phyloP scores from a whole-genome alignment of 768 basidiomycete genomes.

The Podaxis sp. region DNA sequence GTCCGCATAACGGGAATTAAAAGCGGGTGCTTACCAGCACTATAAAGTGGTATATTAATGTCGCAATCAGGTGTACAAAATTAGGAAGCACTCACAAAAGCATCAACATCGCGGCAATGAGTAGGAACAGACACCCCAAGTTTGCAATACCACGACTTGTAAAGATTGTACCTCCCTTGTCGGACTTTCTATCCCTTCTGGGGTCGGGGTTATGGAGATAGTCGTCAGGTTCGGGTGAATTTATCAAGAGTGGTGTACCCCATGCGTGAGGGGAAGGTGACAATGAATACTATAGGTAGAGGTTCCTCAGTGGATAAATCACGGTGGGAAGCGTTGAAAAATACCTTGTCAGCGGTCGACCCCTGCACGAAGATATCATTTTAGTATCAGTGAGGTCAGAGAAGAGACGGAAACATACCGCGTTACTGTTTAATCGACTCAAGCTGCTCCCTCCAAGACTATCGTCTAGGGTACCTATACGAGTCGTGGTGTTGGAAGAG shows the following conservation, averaged over 20 bases:
- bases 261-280: constrained; percentile 47
- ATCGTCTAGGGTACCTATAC: neutral
- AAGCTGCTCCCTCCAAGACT: neutral
- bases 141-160: constrained; percentile 63
- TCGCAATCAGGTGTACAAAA: neutral
- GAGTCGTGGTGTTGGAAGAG: neutral
- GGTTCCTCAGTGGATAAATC: neutral
- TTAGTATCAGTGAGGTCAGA: neutral
- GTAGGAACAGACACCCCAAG: constrained; percentile 58
- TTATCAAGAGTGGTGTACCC: constrained; percentile 36
- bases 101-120: constrained; percentile 41
- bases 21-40: constrained; percentile 30
- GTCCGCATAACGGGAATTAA: too few relatives aligned
- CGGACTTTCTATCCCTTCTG: constrained; percentile 45
- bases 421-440: neutral
- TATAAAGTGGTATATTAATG: constrained; percentile 12
- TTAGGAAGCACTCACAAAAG: constrained; percentile 46
- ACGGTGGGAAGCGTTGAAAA: too few relatives aligned
- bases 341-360: constrained; percentile 8
- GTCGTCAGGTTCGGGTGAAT: constrained; percentile 55
- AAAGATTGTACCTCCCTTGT: constrained; percentile 53
- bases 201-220: constrained; percentile 63
- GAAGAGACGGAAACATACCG: neutral
- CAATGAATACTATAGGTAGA: constrained; percentile 30
- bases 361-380: neutral